Percentiles rank a stretch among this genome's conserved stretches.
Conservation (phyloP, 2,329 filamentous ascomycete genomes). For the Gremmenia infestans region DNA sequence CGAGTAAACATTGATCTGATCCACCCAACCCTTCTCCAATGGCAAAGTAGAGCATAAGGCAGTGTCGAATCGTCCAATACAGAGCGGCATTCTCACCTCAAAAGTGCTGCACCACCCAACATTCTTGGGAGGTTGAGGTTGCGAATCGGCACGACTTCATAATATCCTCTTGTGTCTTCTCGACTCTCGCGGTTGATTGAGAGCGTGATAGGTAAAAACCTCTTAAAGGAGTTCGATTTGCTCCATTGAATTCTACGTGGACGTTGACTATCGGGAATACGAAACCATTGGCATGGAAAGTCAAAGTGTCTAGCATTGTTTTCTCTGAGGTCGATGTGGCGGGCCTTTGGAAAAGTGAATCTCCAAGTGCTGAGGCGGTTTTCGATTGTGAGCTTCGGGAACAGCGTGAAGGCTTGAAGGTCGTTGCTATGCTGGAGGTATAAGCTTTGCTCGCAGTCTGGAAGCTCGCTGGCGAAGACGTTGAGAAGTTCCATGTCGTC, state of each 20-base stretch:
- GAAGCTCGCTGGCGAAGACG: neutral
- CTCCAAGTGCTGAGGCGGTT: neutral
- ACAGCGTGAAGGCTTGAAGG: neutral
- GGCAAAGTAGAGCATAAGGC: no score
- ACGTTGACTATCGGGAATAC: accelerated
- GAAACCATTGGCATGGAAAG: neutral
- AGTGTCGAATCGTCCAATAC: no score
- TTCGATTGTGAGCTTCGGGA: neutral
- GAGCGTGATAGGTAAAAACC: neutral
- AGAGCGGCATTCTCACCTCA: neutral
- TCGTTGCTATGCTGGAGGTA: neutral
- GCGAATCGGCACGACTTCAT: neutral
- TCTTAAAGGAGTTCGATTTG: neutral
- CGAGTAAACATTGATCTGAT: no score
- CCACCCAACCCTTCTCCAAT: no score
- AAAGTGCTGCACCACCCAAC: neutral
- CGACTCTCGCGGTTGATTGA: neutral
- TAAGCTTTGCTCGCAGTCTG: neutral
- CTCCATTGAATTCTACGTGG: neutral
- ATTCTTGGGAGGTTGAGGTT: neutral
- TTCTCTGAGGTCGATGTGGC: neutral
- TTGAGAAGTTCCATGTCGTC: neutral
- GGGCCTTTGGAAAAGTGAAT: neutral
- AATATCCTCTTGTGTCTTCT: neutral
- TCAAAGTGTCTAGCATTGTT: neutral